phyloP scores from a whole-genome alignment of 768 basidiomycete species.

The Kwoniella sp. region DNA sequence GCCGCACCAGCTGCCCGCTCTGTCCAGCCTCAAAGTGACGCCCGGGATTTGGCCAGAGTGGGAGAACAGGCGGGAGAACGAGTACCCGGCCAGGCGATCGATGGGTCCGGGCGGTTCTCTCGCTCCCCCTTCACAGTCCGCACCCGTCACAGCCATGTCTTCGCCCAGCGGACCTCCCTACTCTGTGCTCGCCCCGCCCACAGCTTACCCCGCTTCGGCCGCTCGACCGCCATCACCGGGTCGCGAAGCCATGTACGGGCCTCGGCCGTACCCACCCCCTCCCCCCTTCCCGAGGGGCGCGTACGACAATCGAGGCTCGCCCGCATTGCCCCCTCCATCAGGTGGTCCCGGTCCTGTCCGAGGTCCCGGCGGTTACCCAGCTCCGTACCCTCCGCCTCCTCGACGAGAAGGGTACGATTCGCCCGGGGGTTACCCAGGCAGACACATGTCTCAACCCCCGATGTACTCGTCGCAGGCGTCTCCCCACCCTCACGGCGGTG shows the following conservation, averaged over 20 bases:
- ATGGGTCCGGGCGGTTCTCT: neutral
- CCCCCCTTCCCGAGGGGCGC: constrained; percentile 5
- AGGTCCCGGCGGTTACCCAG: constrained; percentile 2
- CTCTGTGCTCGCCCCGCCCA: constrained; percentile 13
- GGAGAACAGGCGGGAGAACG: constrained; percentile 32
- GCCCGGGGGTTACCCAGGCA: constrained; percentile 1
- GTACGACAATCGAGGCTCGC: constrained; percentile 1
- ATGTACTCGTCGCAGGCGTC: constrained; percentile 5
- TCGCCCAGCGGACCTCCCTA: constrained; percentile 16
- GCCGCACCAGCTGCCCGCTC: constrained; percentile 37
- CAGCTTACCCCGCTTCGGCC: constrained; percentile 4
- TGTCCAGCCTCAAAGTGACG: constrained; percentile 28
- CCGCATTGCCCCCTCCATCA: neutral
- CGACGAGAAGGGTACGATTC: constrained; percentile 13
- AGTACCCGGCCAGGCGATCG: constrained; percentile 9
- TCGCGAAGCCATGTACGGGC: constrained; percentile 1
- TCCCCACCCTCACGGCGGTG: neutral
- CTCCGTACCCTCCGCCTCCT: constrained; percentile 3
- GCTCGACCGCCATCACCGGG: constrained; percentile 13
- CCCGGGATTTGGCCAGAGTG: constrained; percentile 45
- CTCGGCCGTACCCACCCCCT: constrained; percentile 7
- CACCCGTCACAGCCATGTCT: constrained; percentile 13
- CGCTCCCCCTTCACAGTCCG: constrained; percentile 15
- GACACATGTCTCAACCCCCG: constrained; percentile 21
- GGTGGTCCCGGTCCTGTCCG: neutral